Base-by-base conservation (phyloP, 805 yeast species). In the Candida chauliodis region DNA sequence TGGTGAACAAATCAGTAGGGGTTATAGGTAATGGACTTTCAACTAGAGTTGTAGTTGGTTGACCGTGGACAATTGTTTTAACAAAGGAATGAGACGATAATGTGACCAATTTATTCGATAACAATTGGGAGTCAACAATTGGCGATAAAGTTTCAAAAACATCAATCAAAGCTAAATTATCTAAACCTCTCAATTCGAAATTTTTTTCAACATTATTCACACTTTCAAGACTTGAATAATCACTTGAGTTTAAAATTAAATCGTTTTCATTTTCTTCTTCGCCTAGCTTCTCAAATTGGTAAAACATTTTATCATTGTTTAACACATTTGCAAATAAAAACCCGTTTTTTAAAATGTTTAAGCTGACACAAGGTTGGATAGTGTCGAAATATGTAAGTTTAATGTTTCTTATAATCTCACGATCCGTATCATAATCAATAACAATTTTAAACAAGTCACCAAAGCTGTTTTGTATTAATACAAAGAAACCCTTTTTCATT, bases 261-360 rank as follows among this genome's bases (percentile, higher is more conserved):
- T 56, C 49, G 1, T 40, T 19, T 3, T 42, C 47, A 17, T 70
- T 71, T 10, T 62, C 75, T 17, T 73, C 79, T 33, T 76, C 80
- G 1, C 95, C 96, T 31, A 89, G 61, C 35, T 75, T 75, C 44
- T 83, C 87, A 50, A 91, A 84, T 55, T 88, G 96, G 51, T 81
- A 86, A n/a, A 85, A 64, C 14, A 66, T 57, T 49, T 81, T 85
- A 50, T 82, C 79, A 20, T 82, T 79, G 40, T 66, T 57, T 41
- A 81, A 81, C 7, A 79, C 63, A 44, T 81, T 79, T 1, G 82
- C 84, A 55, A 78, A 85, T 25, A 91, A 50, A 46, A 79, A 84
- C 0, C 98, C 99, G 5, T 84, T 73, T 46, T 75, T 81, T 45
- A 89, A 70, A 29, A 91, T 76, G 27, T 71, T 64, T 9, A 91